phyloP scores from a whole-genome alignment of 2,329 filamentous ascomycete species.

The Davidsoniella neocaledoniae region DNA sequence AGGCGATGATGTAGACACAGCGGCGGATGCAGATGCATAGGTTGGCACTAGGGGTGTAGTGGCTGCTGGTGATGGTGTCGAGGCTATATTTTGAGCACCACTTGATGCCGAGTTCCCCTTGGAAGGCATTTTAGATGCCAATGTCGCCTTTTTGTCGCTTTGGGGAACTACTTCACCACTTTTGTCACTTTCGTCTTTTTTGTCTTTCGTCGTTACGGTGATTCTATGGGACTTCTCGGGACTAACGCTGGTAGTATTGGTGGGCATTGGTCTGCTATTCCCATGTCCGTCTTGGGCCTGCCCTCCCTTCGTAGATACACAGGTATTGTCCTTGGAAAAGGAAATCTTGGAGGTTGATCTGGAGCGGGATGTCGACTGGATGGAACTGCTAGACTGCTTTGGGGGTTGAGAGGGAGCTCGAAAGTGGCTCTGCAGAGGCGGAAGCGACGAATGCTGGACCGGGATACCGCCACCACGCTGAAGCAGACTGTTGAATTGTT shows the following conservation, averaged over 20 bases:
- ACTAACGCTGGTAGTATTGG: not conserved
- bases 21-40: too few relatives aligned
- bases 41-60: not conserved
- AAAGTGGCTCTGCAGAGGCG: not conserved
- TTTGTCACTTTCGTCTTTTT: not conserved
- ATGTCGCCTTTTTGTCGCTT: not conserved
- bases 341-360: not conserved
- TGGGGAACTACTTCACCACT: not conserved
- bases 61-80: constrained; percentile 1
- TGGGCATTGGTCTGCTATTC: constrained; percentile 1
- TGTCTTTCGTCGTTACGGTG: not conserved
- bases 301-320: not conserved
- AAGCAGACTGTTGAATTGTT: constrained; percentile 49
- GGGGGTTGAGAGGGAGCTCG: not conserved
- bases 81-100: constrained; percentile 3
- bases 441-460: constrained; percentile 29
- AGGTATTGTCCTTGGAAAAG: constrained; percentile 2
- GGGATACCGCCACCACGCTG: constrained; percentile 40
- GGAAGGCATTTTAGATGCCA: constrained; percentile 9
- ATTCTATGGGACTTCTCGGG: not conserved
- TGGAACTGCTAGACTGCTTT: not conserved
- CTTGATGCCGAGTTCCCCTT: constrained; percentile 5
- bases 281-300: constrained; percentile 7
- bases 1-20: not conserved
- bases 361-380: not conserved